Evolutionary conservation across 148 eudicot species (phyloP).

Genomic region (Cornus kousa): DNA sequence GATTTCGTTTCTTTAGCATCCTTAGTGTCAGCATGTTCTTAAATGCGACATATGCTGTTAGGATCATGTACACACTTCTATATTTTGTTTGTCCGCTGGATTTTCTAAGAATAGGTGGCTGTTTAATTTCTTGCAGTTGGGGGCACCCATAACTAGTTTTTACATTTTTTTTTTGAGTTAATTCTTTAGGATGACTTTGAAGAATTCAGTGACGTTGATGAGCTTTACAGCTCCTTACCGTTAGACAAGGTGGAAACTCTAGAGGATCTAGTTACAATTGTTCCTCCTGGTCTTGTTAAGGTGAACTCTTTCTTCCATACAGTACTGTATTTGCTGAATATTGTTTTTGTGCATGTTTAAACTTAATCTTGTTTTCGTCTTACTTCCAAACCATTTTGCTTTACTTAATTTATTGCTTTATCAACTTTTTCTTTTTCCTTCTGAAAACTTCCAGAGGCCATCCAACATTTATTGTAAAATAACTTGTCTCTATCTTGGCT

Average conservation of each 20-base stretch:
- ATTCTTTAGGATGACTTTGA: slow-evolving; percentile 87
- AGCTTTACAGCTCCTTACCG: slow-evolving; percentile 82
- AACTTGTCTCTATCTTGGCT: too few species aligned
- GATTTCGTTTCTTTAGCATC: neutral
- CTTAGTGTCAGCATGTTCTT: neutral
- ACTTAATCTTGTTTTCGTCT: neutral
- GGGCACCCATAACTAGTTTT: neutral
- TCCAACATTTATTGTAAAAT: too few species aligned
- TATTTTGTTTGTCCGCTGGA: neutral
- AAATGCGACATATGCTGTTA: neutral
- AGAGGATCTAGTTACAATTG: slow-evolving; percentile 88
- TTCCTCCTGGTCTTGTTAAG: slow-evolving; percentile 79
- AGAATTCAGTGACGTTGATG: slow-evolving; percentile 93
- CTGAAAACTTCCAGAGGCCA: too few species aligned
- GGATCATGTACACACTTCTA: neutral
- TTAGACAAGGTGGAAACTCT: slow-evolving; percentile 94
- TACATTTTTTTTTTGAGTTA: slow-evolving; percentile 7
- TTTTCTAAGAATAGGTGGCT: neutral
- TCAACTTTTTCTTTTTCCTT: too few species aligned
- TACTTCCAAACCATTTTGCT: neutral
- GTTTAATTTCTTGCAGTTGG: neutral
- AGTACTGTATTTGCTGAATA: neutral
- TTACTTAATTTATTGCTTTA: neutral
- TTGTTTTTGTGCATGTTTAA: neutral
- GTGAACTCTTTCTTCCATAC: slow-evolving; percentile 34